These are phyloP conservation scores for Fusarium buharicum DNA, from an alignment of 2,329 filamentous ascomycete species.

Conservation along the genomic window DNA sequence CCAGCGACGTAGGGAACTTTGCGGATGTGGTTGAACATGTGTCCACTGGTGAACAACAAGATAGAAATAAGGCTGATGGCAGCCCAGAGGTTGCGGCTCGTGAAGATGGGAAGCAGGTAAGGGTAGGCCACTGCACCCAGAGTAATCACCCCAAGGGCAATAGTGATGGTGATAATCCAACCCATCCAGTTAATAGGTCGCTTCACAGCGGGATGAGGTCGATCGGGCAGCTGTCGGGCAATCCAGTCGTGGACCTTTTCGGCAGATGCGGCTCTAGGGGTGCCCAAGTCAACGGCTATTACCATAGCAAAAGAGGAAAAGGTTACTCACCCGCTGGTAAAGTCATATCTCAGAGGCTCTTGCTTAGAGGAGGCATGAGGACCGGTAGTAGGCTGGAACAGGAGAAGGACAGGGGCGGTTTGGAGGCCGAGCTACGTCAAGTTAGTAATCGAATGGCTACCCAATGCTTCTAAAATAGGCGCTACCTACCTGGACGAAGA, in stretches of 20 bases:
- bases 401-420: conserved; percentile 89
- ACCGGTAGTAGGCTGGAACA: conserved; percentile 87
- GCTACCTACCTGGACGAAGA: conserved; percentile 80
- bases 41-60: conserved; percentile 91
- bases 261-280: conserved; percentile 72
- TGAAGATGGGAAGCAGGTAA: conserved; percentile 82
- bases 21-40: conserved; percentile 99
- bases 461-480: neutral
- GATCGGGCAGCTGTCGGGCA: conserved; percentile 77
- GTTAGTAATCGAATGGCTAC: conserved; percentile 18
- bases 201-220: conserved; percentile 79
- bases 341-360: conserved; percentile 84
- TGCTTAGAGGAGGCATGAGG: conserved; percentile 76
- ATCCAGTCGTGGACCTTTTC: conserved; percentile 85
- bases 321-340: conserved; percentile 75
- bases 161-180: conserved; percentile 73
- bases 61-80: conserved; percentile 88
- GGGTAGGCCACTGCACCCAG: conserved; percentile 77
- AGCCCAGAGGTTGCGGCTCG: conserved; percentile 95
- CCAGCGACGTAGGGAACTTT: conserved; percentile 92
- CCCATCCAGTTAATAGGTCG: conserved; percentile 90
- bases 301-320: neutral
- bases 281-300: neutral
- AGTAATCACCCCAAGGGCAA: conserved; percentile 76
- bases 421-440: conserved; percentile 80